Base-by-base conservation (phyloP, 1,284 basidiomycete genomes). In the Athelia psychrophila region DNA sequence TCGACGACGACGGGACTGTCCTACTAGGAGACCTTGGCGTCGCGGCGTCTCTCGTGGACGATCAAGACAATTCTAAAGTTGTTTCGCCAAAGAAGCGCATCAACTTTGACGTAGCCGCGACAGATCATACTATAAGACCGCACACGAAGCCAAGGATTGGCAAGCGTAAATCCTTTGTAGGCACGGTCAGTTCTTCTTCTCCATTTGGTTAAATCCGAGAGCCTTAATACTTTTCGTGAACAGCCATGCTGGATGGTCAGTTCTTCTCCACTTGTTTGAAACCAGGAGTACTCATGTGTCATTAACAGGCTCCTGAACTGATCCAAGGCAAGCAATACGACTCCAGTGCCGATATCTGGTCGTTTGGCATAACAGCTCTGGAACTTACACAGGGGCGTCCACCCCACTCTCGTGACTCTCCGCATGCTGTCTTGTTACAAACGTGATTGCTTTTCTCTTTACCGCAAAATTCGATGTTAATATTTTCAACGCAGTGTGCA, bases 281-380 rank as follows among this genome's bases (percentile, higher is more conserved):
- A n/a, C n/a, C n/a, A n/a, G n/a, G n/a, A n/a, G n/a, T n/a, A n/a
- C n/a, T n/a, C n/a, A 95, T 95, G 93, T n/a, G n/a, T n/a, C n/a
- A n/a, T n/a, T n/a, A n/a, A n/a, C n/a, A n/a, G n/a, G 91, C 93
- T 0, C 93, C 93, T 2, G 93, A 95, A 60, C 80, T 95, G 23
- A 91, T 95, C 46, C 83, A 88, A 59, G 86, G 91, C 50, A 84
- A 81, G 58, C 83, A 85, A 56, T 95, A 95, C 66, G 92, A 93
- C 63, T 82, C 82, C 19, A 86, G 84, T 60, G 91, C 92, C 42
- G 93, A 95, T 63, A 93, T 95, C 54, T 95, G 92, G 92, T 92
- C 88, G 42, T 92, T 95, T 64, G 93, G 91, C 23, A 93, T 95
- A 58, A 94, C 91, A 15, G 91, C 93, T 5, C 75, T 95, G 38